These are phyloP conservation scores for Wickerhamiella shivajii DNA, from an alignment of 805 yeast species.

Conservation along the genomic window DNA sequence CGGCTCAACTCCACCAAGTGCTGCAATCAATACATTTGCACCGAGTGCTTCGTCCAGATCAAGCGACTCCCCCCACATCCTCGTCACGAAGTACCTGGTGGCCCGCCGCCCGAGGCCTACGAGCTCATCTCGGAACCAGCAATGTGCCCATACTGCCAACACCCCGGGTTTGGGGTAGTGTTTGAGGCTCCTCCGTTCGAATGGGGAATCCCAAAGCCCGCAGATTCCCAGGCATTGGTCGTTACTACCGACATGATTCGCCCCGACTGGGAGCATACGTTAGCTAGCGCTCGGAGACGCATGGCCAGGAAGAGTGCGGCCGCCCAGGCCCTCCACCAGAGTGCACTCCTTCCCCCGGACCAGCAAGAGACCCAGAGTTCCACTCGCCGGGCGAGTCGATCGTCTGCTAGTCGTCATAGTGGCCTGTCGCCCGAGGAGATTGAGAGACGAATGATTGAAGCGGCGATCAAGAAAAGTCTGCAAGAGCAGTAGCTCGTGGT, in stretches of 20 bases:
- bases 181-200: conserved; percentile 58
- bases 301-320: conserved; percentile 82
- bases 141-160: conserved; percentile 86
- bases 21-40: conserved; percentile 84
- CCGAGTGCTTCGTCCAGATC: conserved; percentile 94
- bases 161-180: conserved; percentile 68
- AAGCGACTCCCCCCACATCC: conserved; percentile 86
- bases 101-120: conserved; percentile 8
- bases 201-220: conserved; percentile 21
- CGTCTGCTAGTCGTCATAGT: conserved; percentile 1
- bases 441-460: conserved; percentile 18
- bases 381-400: not conserved
- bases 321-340: conserved; percentile 85
- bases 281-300: conserved; percentile 56
- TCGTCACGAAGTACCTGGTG: conserved; percentile 40
- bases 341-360: conserved; percentile 43
- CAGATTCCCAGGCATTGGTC: conserved; percentile 46
- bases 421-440: conserved; percentile 8
- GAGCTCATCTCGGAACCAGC: conserved; percentile 72
- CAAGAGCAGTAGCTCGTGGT: conserved; percentile 3
- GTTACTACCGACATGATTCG: conserved; percentile 69
- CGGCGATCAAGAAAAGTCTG: conserved; percentile 17
- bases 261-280: conserved; percentile 82
- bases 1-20: conserved; percentile 68
- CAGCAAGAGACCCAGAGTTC: not conserved